Base-by-base conservation (phyloP, 2,329 filamentous ascomycete genomes). In the Anthostomella pinea region DNA sequence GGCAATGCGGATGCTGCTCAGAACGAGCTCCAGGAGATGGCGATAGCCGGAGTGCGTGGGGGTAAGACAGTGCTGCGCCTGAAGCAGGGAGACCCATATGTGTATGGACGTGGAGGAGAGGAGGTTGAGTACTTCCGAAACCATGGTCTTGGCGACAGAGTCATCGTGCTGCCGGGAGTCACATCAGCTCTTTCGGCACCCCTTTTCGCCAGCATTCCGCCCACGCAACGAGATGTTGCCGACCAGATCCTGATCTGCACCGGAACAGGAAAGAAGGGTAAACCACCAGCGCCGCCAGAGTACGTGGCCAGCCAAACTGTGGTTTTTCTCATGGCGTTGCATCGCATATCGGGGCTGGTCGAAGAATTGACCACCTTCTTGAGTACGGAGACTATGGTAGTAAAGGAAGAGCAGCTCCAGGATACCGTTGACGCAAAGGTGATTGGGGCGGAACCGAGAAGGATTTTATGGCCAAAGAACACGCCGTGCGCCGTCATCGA, bases 211-310 rank as follows among this genome's bases (percentile, higher is more conserved):
- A 81, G 75, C 6, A 87, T 98, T 20, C 91, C 93, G 2, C 74
- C 85, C 0, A 98, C 93, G 2, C 91, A 97, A 66, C 77, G 93
- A 5, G 85, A 85, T 28, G 85, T 95, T 1, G 85, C 88, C 3
- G 93, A 98, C 56, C 90, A 97, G 63, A 83, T 98, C 0, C 73
- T 98, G 17, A 77, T 98, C n/a, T 97, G 93, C 66, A 98, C 93
- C 0, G 93, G 93, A 0, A 98, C 93, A 0, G 93, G 93, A 1
- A 80, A 93, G 54, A 94, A 95, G 65, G 93, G 93, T 9, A 84
- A 79, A 36, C 72, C 87, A 1, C 89, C 89, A 0, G 69, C 78
- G n/a, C 88, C 89, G 21, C 93, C 93, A 0, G 81, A 82, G 45
- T 95, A 81, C 59, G 78, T 90, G 0, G 60, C 73, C 2, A 84